Base-by-base conservation (phyloP, 78 protist genomes). In the Reticulomyxa filosa region DNA sequence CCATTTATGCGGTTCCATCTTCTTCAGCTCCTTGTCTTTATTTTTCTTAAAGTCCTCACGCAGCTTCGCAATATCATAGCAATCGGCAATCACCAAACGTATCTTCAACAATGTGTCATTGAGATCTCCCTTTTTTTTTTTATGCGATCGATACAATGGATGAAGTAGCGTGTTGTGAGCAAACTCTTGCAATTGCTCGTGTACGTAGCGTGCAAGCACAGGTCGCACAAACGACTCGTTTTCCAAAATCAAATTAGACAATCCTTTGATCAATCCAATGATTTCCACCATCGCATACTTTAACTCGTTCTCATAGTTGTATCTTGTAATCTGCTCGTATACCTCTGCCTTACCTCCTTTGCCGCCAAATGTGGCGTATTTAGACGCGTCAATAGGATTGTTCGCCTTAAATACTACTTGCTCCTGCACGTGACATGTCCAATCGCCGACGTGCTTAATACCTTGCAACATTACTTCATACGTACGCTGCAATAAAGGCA, bases 181-280 rank as follows among this genome's bases (percentile, higher is more conserved):
- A 27, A 59, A 59, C n/a, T 7, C 32, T 17, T 59, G 65, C 65
- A 59, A 8, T 30, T 20, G 20, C 20, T 59, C 65, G 65, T 59
- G 65, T 6, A 59, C 25, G 38, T 6, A 6, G 20, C 65, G 10
- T 27, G 52, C 20, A 27, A 10, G 25, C 38, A 59, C 11, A 27
- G 10, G 38, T 11, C 34, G 20, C 52, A 59, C 20, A 27, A 59
- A 8, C 6, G 30, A 38, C 30, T 59, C 65, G 25, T 10, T 26
- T 22, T 59, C 37, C 38, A 26, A 46, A n/a, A 59, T 13, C 20
- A 59, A 10, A 27, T 27, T 8, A 33, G 52, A 38, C 10, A 59
- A 46, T 10, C 65, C 65, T 10, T 59, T 59, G n/a, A 59, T 27
- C 38, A 59, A 8, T 11, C 65, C 65, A 26, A 59, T 59, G 7